These are phyloP conservation scores for Curvularia sp. DNA, from an alignment of 2,329 filamentous ascomycete species.

Conservation along the genomic window DNA sequence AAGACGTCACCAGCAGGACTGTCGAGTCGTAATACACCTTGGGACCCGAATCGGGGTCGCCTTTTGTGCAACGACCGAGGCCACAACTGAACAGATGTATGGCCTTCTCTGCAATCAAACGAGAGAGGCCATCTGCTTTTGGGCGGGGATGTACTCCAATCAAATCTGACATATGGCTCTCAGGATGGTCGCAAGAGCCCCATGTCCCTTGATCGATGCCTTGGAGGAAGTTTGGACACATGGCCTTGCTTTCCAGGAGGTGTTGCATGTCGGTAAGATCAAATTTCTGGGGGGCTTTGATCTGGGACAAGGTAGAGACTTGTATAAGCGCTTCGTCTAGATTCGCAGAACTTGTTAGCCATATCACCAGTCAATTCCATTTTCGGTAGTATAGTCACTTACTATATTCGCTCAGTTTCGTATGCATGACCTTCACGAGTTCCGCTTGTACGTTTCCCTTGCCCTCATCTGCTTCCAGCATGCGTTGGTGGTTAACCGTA, in stretches of 20 bases:
- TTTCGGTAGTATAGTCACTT: neutral
- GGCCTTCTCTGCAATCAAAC: constrained; percentile 12
- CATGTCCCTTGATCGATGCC: constrained; percentile 1
- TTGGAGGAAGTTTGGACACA: neutral
- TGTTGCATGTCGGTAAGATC: constrained; percentile 18
- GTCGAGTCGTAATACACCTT: constrained; percentile 7
- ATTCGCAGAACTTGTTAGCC: neutral
- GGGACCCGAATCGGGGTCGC: neutral
- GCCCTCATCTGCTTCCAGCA: neutral
- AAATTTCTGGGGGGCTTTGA: constrained; percentile 4
- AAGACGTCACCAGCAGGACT: constrained; percentile 19
- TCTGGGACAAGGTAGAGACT: constrained; percentile 1
- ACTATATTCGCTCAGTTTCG: constrained; percentile 13
- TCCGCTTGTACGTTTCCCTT: neutral
- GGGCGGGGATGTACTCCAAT: constrained; percentile 12
- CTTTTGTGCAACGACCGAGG: constrained; percentile 2
- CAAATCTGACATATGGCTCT: constrained; percentile 5
- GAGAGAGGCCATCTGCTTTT: constrained; percentile 20
- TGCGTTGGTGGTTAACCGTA: neutral
- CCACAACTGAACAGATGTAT: constrained; percentile 16
- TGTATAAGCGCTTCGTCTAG: constrained; percentile 11
- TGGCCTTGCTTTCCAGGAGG: constrained; percentile 8
- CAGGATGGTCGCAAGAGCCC: neutral
- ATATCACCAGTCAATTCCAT: neutral
- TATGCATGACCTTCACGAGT: neutral